Conservation (phyloP, 768 basidiomycete species). For the Lenzites betulinus region DNA sequence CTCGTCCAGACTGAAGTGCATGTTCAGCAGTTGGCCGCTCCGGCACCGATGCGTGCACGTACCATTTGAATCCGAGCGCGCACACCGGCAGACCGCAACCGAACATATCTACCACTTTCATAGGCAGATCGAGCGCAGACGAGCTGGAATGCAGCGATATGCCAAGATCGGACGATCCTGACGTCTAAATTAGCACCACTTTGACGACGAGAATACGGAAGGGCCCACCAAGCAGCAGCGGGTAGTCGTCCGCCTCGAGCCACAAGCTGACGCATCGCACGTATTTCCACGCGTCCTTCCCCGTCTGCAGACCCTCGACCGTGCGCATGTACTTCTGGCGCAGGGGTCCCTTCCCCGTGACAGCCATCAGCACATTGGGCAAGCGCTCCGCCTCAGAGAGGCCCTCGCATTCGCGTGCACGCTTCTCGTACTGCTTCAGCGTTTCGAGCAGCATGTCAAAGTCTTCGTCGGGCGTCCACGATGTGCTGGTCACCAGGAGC, state of each 20-base stretch:
- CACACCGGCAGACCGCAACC: conserved; percentile 95
- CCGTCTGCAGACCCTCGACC: conserved; percentile 57
- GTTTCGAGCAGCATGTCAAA: conserved; percentile 83
- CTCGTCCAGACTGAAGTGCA: conserved; percentile 66
- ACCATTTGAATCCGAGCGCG: conserved; percentile 87
- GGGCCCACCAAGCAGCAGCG: conserved; percentile 69
- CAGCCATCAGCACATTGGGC: conserved; percentile 78
- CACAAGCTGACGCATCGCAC: conserved; percentile 83
- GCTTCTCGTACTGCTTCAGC: conserved; percentile 66
- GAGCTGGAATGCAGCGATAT: conserved; percentile 90
- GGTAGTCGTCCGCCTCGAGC: conserved; percentile 91
- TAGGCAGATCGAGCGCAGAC: conserved; percentile 89
- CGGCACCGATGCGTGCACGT: conserved; percentile 23
- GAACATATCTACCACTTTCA: conserved; percentile 99
- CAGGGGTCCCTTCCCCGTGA: conserved; percentile 91
- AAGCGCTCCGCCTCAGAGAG: conserved; percentile 34
- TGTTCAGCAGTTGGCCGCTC: neutral
- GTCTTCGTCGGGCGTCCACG: conserved; percentile 98
- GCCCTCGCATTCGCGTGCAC: conserved; percentile 42
- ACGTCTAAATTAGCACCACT: neutral
- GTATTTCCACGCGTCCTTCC: conserved; percentile 58
- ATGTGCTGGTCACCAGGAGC: conserved; percentile 87
- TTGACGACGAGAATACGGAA: no score
- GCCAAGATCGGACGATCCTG: conserved; percentile 90
- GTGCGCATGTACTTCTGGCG: conserved; percentile 71